Conservation (phyloP, 371 early-diverging fungal genomes). For the Apophysomyces trapeziformis region DNA sequence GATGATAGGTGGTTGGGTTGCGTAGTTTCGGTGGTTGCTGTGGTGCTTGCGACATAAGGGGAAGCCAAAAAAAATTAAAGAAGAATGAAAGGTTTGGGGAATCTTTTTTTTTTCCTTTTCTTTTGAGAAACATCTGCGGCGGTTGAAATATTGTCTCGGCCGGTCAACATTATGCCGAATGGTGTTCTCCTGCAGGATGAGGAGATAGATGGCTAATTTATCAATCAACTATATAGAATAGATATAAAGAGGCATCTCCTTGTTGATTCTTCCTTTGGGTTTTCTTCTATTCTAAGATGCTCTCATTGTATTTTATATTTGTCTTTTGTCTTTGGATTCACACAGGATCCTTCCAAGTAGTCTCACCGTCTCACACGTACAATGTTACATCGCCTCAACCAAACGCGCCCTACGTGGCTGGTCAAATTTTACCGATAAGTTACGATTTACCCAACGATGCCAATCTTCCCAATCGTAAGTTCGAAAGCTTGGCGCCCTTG, state of each 20-base stretch:
- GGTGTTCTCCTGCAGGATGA: slow-evolving; percentile 1
- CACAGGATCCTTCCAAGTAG: not conserved
- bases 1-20: slow-evolving; percentile 19
- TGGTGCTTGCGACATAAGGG: slow-evolving; percentile 9
- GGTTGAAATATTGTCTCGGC: slow-evolving; percentile 9
- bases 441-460: slow-evolving; percentile 27
- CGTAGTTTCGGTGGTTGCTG: slow-evolving; percentile 20
- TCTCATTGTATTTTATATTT: not conserved
- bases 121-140: slow-evolving; percentile 7
- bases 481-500: not conserved
- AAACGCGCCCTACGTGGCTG: slow-evolving; percentile 44
- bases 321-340: not conserved
- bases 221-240: not conserved
- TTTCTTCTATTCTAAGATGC: not conserved
- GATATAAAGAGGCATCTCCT: not conserved
- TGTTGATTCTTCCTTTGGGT: too few species aligned
- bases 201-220: slow-evolving; percentile 2
- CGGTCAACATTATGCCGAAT: slow-evolving; percentile 8
- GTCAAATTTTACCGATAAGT: slow-evolving; percentile 46
- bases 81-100: not conserved
- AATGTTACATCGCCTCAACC: slow-evolving; percentile 47
- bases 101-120: not conserved
- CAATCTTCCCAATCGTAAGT: slow-evolving; percentile 10
- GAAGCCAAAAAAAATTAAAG: not conserved
- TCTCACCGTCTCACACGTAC: slow-evolving; percentile 10